Base-by-base conservation (phyloP, 208 protist species). In the Trypanosoma vivax region DNA sequence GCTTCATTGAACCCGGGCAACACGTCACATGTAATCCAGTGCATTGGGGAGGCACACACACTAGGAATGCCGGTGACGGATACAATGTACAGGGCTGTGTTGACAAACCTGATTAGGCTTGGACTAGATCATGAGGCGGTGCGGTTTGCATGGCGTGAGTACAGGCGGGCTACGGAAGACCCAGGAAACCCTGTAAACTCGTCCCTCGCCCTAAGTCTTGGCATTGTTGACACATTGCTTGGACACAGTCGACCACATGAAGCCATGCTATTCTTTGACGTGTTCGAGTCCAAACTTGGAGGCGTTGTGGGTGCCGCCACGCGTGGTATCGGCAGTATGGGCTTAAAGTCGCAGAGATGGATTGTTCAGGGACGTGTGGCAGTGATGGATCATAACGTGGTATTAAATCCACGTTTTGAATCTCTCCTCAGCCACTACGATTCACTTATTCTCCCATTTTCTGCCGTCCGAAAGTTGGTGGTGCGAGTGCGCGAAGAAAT, bases 351-450 rank as follows among this genome's bases (percentile, higher is more conserved):
- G 21, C 82, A 88, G 61, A 79, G 86, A 14, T 93, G 86, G 83
- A 72, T 90, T 23, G 79, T 88, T 38, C 76, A 94, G 55, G 87
- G 87, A 9, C 80, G 87, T 21, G 81, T 94, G 2, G 87, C 78
- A n/a, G 81, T 94, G 1, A 69, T 91, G 13, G 87, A 94, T 53
- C 87, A 91, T 65, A 90, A 85, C 60, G 76, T 88, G 1, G 16
- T 94, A 11, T 72, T 91, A n/a, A 80, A 73, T 7, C 71, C 81
- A n/a, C 68, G 62, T 18, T 83, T 91, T 29, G 81, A 88, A 35
- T 91, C 83, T 9, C 73, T 94, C 47, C 57, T 78, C 3, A 29
- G 55, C 34, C 87, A 94, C 65, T 94, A 94, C 65, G 87, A 94
- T 67, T 75, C 80, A 4, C 39, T 94, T 18, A 77, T 94, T 35